These are phyloP conservation scores for Metrosideros polymorpha DNA, from an alignment of 441 rosid species.

Conservation along the genomic window DNA sequence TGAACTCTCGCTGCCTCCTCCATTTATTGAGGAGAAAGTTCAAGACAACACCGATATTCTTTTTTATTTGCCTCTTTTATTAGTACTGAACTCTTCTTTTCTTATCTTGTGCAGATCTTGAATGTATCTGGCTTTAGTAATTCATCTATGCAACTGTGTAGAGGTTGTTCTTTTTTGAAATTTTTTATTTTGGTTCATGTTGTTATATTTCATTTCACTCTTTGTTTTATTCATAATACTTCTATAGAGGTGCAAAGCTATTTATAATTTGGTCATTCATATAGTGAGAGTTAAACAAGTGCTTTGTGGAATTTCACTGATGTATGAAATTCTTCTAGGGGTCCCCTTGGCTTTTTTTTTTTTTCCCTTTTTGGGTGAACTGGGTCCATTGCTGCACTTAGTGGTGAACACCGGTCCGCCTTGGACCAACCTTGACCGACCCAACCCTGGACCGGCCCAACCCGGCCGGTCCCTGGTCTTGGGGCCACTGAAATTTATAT, in stretches of 20 bases:
- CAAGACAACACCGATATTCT: neutral
- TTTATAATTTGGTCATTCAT: neutral
- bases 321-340: neutral
- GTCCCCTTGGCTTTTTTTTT: neutral
- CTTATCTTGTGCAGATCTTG: conserved; percentile 29
- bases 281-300: neutral
- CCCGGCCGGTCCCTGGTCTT: too few relatives aligned
- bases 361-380: neutral
- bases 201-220: neutral
- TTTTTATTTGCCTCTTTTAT: neutral
- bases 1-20: conserved; percentile 1
- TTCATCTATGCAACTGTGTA: conserved; percentile 48
- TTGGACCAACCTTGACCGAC: too few relatives aligned
- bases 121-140: conserved; percentile 50
- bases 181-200: neutral
- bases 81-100: neutral
- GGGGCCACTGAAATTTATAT: too few relatives aligned
- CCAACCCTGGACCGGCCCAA: too few relatives aligned
- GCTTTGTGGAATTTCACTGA: neutral
- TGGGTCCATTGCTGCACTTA: neutral
- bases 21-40: neutral
- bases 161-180: conserved; percentile 16
- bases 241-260: neutral
- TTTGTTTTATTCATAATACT: neutral
- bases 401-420: too few relatives aligned